Evolutionary conservation across 2,329 filamentous ascomycete genomes (phyloP).

Genomic region (Zymoseptoria pseudotritici): DNA sequence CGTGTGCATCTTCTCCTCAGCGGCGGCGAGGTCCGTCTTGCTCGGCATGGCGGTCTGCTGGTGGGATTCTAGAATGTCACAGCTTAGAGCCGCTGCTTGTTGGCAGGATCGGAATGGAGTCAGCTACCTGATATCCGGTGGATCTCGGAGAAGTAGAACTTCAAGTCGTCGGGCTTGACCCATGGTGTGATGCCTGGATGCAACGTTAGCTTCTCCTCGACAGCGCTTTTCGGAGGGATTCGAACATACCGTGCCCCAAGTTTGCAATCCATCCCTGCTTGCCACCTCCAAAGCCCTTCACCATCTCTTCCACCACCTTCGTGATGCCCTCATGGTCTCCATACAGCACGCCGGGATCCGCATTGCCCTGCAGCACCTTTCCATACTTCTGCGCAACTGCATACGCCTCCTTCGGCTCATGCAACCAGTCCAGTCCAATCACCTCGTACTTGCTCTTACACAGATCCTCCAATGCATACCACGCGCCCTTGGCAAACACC

Average conservation of each 20-base stretch:
- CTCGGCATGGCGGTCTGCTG: slow-evolving; percentile 18
- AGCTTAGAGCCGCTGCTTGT: slow-evolving; percentile 19
- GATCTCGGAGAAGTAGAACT: slow-evolving; percentile 89
- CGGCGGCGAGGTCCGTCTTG: slow-evolving; percentile 15
- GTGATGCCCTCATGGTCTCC: slow-evolving; percentile 77
- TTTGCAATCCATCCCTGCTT: slow-evolving; percentile 97
- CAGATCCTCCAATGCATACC: slow-evolving; percentile 83
- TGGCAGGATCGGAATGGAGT: slow-evolving; percentile 16
- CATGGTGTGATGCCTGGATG: slow-evolving; percentile 77
- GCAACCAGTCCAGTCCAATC: slow-evolving; percentile 89
- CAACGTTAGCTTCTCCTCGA: slow-evolving; percentile 2
- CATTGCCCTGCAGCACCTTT: slow-evolving; percentile 88
- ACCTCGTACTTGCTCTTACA: slow-evolving; percentile 89
- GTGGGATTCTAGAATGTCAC: slow-evolving; percentile 26
- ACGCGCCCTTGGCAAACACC: slow-evolving; percentile 95
- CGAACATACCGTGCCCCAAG: slow-evolving; percentile 76
- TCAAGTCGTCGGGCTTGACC: slow-evolving; percentile 87
- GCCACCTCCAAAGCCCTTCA: slow-evolving; percentile 71
- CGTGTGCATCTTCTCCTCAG: slow-evolving; percentile 30
- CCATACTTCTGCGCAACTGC: slow-evolving; percentile 61
- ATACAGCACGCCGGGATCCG: slow-evolving; percentile 88
- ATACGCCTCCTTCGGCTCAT: slow-evolving; percentile 78
- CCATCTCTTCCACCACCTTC: slow-evolving; percentile 74
- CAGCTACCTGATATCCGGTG: slow-evolving; percentile 47
- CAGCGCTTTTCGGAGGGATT: not conserved